A percentile compares a stretch with the other conserved stretches of the same genome.
Conservation (phyloP, 495 filamentous ascomycete species). For the Aspergillus biplanus region DNA sequence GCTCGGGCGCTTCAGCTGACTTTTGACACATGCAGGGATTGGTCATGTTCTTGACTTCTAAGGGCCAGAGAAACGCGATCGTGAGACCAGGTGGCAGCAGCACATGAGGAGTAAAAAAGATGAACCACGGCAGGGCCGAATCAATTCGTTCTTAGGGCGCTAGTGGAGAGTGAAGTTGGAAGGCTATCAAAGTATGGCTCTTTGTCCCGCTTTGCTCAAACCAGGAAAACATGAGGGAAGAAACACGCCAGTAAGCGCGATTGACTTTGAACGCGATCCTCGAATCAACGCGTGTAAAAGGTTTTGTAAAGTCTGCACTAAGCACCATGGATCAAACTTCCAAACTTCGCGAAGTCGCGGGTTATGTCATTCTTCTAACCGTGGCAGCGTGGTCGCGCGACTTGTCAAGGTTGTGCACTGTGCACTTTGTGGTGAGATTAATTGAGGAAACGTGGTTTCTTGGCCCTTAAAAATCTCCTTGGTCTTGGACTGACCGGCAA, state of each 20-base stretch:
- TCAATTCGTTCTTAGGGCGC: slow-evolving; percentile 3
- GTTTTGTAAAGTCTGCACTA: slow-evolving; percentile 23
- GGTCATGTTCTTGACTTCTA: neutral
- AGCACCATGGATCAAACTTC: slow-evolving; percentile 25
- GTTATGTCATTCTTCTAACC: slow-evolving; percentile 21
- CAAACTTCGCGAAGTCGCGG: neutral
- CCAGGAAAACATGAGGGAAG: slow-evolving; percentile 18
- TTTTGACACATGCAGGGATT: neutral
- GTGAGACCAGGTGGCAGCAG: slow-evolving; percentile 9
- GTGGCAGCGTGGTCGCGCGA: slow-evolving; percentile 14
- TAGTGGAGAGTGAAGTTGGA: slow-evolving; percentile 19
- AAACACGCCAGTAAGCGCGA: slow-evolving; percentile 32
- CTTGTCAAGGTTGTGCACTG: neutral
- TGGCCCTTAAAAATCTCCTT: neutral
- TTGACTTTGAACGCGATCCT: slow-evolving; percentile 28
- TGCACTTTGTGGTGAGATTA: neutral
- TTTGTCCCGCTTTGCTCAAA: slow-evolving; percentile 16
- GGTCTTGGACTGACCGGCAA: neutral
- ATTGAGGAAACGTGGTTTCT: slow-evolving; percentile 19
- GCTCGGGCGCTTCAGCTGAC: slow-evolving; percentile 14
- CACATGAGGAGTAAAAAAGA: slow-evolving; percentile 2
- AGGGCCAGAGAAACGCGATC: slow-evolving; percentile 15
- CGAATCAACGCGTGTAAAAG: slow-evolving; percentile 35
- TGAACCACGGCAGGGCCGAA: slow-evolving; percentile 1
- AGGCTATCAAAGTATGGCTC: slow-evolving; percentile 5